phyloP scores from a whole-genome alignment of 192 early-diverging fungal species.

The Backusella australiensis region DNA sequence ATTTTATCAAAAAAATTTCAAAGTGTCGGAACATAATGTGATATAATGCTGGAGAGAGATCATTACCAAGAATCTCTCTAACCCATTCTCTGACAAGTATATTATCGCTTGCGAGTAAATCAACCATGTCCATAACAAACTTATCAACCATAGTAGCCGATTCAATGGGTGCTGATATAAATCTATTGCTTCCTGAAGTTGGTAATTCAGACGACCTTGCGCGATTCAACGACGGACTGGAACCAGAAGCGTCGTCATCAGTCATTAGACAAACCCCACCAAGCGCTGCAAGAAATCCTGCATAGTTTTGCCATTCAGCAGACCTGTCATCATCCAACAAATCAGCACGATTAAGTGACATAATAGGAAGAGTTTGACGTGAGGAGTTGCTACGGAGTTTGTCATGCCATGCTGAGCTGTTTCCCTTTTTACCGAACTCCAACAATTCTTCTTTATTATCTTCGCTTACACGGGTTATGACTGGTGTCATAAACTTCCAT shows the following conservation, averaged over 20 bases:
- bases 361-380: background rate
- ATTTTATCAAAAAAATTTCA: conserved; percentile 52
- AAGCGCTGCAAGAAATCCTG: conserved; percentile 76
- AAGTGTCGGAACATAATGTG: conserved; percentile 56
- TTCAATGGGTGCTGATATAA: conserved; percentile 29
- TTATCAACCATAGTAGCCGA: conserved; percentile 57
- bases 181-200: background rate
- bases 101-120: conserved; percentile 72
- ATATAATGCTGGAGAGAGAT: conserved; percentile 68
- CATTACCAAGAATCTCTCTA: conserved; percentile 78
- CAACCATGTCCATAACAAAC: conserved; percentile 71
- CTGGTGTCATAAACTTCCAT: conserved; percentile 61
- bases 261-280: conserved; percentile 62
- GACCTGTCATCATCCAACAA: conserved; percentile 36
- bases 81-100: conserved; percentile 71
- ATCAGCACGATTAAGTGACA: background rate
- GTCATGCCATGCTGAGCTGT: background rate
- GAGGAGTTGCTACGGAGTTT: conserved; percentile 18
- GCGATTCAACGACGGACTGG: background rate
- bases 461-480: conserved; percentile 19
- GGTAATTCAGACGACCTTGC: background rate
- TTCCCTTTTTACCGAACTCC: background rate
- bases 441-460: conserved; percentile 25
- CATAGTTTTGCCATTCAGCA: conserved; percentile 81
- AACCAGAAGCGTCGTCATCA: background rate